A percentile compares a stretch with the other conserved stretches of the same genome.
Evolutionary conservation across 2,329 filamentous ascomycete genomes (phyloP).

Genomic region (Colletotrichum limetticola): DNA sequence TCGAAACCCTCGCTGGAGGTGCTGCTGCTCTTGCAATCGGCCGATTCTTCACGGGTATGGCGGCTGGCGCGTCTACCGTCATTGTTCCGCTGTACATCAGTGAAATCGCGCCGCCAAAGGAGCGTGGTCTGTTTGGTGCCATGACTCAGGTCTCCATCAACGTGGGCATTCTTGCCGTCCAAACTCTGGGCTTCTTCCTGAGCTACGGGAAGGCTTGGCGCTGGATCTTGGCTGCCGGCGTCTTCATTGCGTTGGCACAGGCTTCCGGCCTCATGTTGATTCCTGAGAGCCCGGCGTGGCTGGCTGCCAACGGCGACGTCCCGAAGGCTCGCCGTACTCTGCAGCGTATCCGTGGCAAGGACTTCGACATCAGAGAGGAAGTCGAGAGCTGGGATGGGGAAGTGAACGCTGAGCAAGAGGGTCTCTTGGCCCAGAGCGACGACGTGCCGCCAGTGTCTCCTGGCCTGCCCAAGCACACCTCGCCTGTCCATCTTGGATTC

Average conservation of each 20-base stretch:
- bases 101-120: conserved; percentile 81
- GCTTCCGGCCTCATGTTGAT: conserved; percentile 77
- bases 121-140: conserved; percentile 81
- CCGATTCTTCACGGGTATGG: conserved; percentile 82
- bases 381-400: conserved; percentile 68
- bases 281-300: conserved; percentile 89
- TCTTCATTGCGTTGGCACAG: conserved; percentile 75
- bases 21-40: conserved; percentile 78
- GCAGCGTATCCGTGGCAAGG: conserved; percentile 78
- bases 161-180: conserved; percentile 85
- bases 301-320: conserved; percentile 74
- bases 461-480: conserved; percentile 36
- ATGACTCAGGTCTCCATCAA: conserved; percentile 97
- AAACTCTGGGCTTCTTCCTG: conserved; percentile 87
- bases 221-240: conserved; percentile 80
- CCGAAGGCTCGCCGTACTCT: conserved; percentile 73
- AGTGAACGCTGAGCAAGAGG: conserved; percentile 72
- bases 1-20: conserved; percentile 77
- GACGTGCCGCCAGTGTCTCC: conserved; percentile 38
- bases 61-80: conserved; percentile 89
- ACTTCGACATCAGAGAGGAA: conserved; percentile 79
- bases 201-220: conserved; percentile 86
- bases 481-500: conserved; percentile 64
- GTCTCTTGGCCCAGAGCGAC: conserved; percentile 63
- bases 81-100: conserved; percentile 95